These are phyloP conservation scores for Lepraria neglecta DNA, from an alignment of 495 filamentous ascomycete species.

Conservation along the genomic window DNA sequence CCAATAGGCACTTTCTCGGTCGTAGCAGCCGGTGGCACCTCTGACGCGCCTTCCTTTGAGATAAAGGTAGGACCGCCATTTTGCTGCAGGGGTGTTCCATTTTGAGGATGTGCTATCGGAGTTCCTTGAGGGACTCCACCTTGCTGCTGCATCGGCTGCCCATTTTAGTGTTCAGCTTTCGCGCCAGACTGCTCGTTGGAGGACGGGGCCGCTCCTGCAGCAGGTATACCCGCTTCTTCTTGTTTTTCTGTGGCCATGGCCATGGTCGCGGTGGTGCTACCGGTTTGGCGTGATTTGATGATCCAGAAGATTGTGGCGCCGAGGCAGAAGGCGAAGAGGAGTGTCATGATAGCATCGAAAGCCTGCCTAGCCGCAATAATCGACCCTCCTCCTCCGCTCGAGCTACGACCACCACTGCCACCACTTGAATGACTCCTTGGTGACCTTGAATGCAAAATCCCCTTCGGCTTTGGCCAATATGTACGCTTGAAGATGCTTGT, in stretches of 20 bases:
- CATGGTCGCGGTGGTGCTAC: background rate
- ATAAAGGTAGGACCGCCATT: background rate
- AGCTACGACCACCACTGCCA: background rate
- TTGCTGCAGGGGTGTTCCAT: background rate
- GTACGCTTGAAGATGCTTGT: conserved; percentile 1
- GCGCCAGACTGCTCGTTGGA: background rate
- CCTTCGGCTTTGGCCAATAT: conserved; percentile 1
- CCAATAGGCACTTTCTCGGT: background rate
- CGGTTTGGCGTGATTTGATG: conserved; percentile 12
- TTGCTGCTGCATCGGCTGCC: conserved; percentile 14
- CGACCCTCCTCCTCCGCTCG: conserved; percentile 5
- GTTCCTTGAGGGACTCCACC: no score
- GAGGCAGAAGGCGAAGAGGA: conserved; percentile 16
- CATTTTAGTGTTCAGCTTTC: background rate
- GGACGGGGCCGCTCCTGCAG: background rate
- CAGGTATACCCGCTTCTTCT: conserved; percentile 15
- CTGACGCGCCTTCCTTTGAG: background rate
- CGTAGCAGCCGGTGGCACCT: background rate
- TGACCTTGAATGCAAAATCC: background rate
- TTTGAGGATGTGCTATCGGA: background rate
- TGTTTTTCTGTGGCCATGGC: background rate
- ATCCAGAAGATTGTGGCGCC: conserved; percentile 15
- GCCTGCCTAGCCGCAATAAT: conserved; percentile 18
- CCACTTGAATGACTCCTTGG: background rate
- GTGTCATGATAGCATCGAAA: conserved; percentile 22